Evolutionary conservation across 1,284 basidiomycete genomes (phyloP), one percentile per base, ranked within the genome.

Genomic region (Microbotryomycetes sp.): DNA sequence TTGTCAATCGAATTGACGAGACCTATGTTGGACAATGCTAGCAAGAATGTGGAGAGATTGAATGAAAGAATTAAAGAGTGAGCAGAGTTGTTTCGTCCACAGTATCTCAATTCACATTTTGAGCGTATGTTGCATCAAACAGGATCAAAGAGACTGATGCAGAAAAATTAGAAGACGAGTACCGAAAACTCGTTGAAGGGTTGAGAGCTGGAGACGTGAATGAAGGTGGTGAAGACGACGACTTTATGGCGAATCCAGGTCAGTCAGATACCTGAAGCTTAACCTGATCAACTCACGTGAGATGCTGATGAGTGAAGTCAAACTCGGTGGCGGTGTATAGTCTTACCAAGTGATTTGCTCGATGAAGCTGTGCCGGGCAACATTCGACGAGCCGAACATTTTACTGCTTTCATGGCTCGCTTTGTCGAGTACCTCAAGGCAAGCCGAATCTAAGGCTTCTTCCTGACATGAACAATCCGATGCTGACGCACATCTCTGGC

Each of bases 391-490:
- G 96, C 96, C 0, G 96, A 98, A 74, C 96, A 99, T 78, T 99
- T 99, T 74, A 90, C 97, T 22, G 94, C 96, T 1, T 99, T 99
- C 79, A 78, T 99, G 65, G 97, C 94, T 76, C 86, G 96, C 49
- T 97, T 99, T 73, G 92, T 98, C 49, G 96, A 99, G 78, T 99
- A 99, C 75, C 83, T 99, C 65, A 98, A 98, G 82, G 91, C 89
- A 56, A 30, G 77, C 64, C 49, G 50, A 14, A 22, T 22, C 22
- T 22, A 32, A 19, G 23, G 29, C 12, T 3, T 31, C 25, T 31
- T 50, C 25, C n/a, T n/a, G 2, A 28, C 4, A 4, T 3, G 25
- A 6, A 23, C 30, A 3, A 9, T 15, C 46, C 14, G 7, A 14
- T 12, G 32, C 19, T 26, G 23, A 36, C 22, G 3, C 48, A 19